These are phyloP conservation scores for Amanita pallidorosea DNA, from an alignment of 768 basidiomycete species.

Conservation along the genomic window DNA sequence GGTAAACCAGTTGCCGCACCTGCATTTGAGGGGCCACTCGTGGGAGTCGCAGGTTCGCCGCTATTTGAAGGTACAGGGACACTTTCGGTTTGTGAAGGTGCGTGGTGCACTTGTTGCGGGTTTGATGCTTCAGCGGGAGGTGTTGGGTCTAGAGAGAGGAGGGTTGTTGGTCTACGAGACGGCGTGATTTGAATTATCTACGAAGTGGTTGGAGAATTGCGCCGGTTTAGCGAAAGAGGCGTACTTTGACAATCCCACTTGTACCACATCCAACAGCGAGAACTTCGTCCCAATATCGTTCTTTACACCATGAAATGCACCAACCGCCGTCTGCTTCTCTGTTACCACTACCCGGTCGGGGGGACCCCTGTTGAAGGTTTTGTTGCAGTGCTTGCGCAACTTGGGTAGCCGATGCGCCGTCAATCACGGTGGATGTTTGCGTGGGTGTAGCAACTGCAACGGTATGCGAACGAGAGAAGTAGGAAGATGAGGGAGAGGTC, in stretches of 20 bases:
- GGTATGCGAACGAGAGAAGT: constrained; percentile 38
- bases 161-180: constrained; percentile 52
- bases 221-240: constrained; percentile 2
- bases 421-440: constrained; percentile 44
- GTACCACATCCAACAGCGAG: constrained; percentile 71
- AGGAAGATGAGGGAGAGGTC: constrained; percentile 26
- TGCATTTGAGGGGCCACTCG: background rate
- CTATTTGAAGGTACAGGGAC: constrained; percentile 2
- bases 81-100: constrained; percentile 8
- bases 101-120: constrained; percentile 6
- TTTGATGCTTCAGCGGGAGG: constrained; percentile 14
- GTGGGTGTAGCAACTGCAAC: constrained; percentile 63
- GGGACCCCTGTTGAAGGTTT: constrained; percentile 22
- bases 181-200: constrained; percentile 70
- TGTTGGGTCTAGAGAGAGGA: constrained; percentile 50
- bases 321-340: constrained; percentile 87
- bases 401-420: constrained; percentile 46
- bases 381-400: constrained; percentile 59
- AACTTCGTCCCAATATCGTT: constrained; percentile 90
- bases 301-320: constrained; percentile 94
- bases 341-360: constrained; percentile 36
- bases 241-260: constrained; percentile 67
- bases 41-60: background rate
- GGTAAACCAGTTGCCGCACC: constrained; percentile 17
- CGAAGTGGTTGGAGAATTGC: background rate